Evolutionary conservation across 78 protist species (phyloP).

Genomic region (Dictyostelium intermedium): DNA sequence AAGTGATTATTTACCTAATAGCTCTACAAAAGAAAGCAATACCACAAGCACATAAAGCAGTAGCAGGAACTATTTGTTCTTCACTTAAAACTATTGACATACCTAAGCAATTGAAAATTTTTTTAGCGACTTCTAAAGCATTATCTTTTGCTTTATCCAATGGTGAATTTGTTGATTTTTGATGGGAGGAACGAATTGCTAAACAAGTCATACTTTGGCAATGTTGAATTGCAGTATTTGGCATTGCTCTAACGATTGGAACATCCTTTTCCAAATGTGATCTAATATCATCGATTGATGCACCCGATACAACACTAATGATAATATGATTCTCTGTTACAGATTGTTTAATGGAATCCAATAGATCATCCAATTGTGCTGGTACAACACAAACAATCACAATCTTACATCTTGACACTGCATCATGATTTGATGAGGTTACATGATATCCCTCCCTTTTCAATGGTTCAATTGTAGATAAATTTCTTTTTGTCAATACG

Average conservation of each 20-base stretch:
- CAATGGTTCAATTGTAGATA: conserved; percentile 28
- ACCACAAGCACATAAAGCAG: conserved; percentile 83
- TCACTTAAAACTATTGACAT: conserved; percentile 31
- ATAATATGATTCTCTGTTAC: conserved; percentile 45
- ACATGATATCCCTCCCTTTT: conserved; percentile 14
- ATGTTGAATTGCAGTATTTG: conserved; percentile 78
- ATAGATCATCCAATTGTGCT: conserved; percentile 44
- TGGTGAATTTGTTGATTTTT: neutral
- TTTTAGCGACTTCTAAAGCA: conserved; percentile 21
- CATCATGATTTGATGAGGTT: conserved; percentile 28
- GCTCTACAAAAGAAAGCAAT: conserved; percentile 80
- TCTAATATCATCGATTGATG: conserved; percentile 12
- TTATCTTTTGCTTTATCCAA: neutral
- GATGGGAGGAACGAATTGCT: conserved; percentile 17
- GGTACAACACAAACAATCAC: conserved; percentile 63
- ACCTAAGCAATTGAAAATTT: conserved; percentile 52
- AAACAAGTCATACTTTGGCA: conserved; percentile 81
- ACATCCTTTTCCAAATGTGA: neutral
- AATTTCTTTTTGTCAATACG: conserved; percentile 38
- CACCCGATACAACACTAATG: conserved; percentile 56
- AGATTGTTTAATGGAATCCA: neutral
- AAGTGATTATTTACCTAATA: conserved; percentile 8
- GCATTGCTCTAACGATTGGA: conserved; percentile 76
- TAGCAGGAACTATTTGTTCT: conserved; percentile 83
- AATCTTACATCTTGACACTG: conserved; percentile 25